Evolutionary conservation across 306 rosid genomes (phyloP), one percentile per base, ranked within the genome.

Genomic region (Hippophae rhamnoides): DNA sequence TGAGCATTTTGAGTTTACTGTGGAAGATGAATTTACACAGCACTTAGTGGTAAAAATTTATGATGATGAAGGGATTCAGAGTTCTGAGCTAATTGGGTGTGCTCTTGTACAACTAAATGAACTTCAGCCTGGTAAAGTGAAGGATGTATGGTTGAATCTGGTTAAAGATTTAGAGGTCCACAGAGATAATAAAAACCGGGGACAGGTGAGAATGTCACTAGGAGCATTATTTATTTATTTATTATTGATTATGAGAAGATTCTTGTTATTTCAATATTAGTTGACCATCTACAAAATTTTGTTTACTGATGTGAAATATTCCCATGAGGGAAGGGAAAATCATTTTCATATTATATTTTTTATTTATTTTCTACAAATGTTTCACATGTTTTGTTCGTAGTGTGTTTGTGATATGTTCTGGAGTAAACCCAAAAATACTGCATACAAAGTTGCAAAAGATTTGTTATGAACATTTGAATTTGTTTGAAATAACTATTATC

Each of bases 61-160:
- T 69, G 99, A 93, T 60, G 60, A 79, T 50, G 99, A 93, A 72
- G 90, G 97, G 5, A 14, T 93, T 70, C 89, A 82, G 83, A 38
- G 84, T 5, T 76, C 99, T 47, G 99, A 93, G 65, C 76, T 82
- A 55, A 57, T 93, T 53, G 97, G 97, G 8, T 81, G 85, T 71
- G 82, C 99, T 61, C 73, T 68, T 2, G 46, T 88, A 26, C 71
- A 25, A 61, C 81, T 93, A 62, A 77, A 58, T 9, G 87, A 93
- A 66, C 99, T 93, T 81, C 67, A 82, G 79, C 97, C 97, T 26
- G 97, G 99, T 69, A 88, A 84, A 80, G 94, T 93, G 54, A 86
- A 81, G 79, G 99, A 86, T 64, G 82, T 85, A 67, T 88, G 99
- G 99, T 82, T 93, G 89, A 93, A 84, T 80, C 84, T 93, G 76